Evolutionary conservation across 805 yeast genomes (phyloP), one percentile per base, ranked within the genome.

Genomic region (Candida verbasci): DNA sequence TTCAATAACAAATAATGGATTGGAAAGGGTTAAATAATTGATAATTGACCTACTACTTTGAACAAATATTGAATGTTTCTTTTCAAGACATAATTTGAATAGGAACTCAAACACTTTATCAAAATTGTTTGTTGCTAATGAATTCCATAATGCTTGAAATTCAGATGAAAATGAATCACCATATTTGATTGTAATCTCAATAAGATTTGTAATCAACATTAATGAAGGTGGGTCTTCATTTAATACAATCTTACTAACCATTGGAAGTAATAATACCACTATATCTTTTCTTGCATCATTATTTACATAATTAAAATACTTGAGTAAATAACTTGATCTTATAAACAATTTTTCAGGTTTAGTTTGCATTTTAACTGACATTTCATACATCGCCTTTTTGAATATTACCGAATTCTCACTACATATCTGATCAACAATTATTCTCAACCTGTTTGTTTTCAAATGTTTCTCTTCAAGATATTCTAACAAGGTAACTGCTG

Each of bases 81-180:
- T 69, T 27, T 78, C 78, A 37, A 89, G 62, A 25, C 95, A 80
- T 24, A 80, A 76, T 16, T 70, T 70, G 30, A 86, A 66, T 29
- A 87, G 65, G 51, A 79, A 93, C 30, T 80, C 83, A 50, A 86
- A 60, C 15, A 87, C 83, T 1, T 76, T 79, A 30, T 78, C 78
- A 15, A 82, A 80, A 49, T 91, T 88, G n/a, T n/a, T n/a, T 21
- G 75, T 71, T 20, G 76, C 72, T n/a, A 93, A 65, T 0, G 97
- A 91, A 4, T 86, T 87, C 99, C 99, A 93, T 16, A 93, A 59
- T 0, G 95, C 95, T 55, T 89, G 97, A 9, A 93, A 86, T 48
- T 88, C 97, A 48, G 82, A 83, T 29, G 86, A 86, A 46, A 86
- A 78, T 10, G 70, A 67, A 31, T 82, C 80, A 35, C 89, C 78